Conservation (phyloP, 108 stramenopile species). For the Cylindrotheca fusiformis region DNA sequence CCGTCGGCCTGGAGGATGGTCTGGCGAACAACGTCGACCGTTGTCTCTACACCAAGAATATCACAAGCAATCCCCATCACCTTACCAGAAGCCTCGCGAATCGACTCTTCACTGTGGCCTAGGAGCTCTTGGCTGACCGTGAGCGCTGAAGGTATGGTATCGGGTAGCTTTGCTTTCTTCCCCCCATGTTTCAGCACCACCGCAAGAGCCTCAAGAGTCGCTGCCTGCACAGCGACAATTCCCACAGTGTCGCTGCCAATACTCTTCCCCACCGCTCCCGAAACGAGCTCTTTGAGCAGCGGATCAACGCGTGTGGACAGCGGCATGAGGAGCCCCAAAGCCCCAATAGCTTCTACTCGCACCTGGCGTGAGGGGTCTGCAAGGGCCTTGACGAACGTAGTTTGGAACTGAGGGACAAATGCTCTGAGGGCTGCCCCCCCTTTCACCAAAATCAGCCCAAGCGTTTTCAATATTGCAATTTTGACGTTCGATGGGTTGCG, state of each 20-base stretch:
- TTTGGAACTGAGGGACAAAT: slow-evolving; percentile 99
- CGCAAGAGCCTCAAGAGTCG: slow-evolving; percentile 77
- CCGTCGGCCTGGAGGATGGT: slow-evolving; percentile 35
- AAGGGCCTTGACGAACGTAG: slow-evolving; percentile 98
- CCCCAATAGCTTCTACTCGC: slow-evolving; percentile 77
- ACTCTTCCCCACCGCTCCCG: slow-evolving; percentile 64
- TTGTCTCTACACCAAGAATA: slow-evolving; percentile 52
- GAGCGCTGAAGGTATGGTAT: slow-evolving; percentile 80
- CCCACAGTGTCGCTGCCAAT: slow-evolving; percentile 45
- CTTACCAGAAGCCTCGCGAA: slow-evolving; percentile 81
- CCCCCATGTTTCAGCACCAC: slow-evolving; percentile 72
- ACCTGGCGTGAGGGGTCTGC: slow-evolving; percentile 90
- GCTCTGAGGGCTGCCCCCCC: slow-evolving; percentile 93
- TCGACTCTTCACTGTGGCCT: slow-evolving; percentile 69
- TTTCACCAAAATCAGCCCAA: slow-evolving; percentile 87
- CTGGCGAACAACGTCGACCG: slow-evolving; percentile 45
- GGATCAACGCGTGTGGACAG: slow-evolving; percentile 90
- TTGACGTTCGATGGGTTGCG: slow-evolving; percentile 92
- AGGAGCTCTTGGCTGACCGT: slow-evolving; percentile 71
- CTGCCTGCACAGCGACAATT: slow-evolving; percentile 79
- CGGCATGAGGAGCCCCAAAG: slow-evolving; percentile 88
- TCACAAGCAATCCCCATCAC: slow-evolving; percentile 74
- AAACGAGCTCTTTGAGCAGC: slow-evolving; percentile 87
- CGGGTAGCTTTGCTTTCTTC: slow-evolving; percentile 78
- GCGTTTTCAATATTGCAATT: slow-evolving; percentile 87